These are phyloP conservation scores for Ustilago cynodontis DNA, from an alignment of 1,284 basidiomycete genomes.

Conservation along the genomic window DNA sequence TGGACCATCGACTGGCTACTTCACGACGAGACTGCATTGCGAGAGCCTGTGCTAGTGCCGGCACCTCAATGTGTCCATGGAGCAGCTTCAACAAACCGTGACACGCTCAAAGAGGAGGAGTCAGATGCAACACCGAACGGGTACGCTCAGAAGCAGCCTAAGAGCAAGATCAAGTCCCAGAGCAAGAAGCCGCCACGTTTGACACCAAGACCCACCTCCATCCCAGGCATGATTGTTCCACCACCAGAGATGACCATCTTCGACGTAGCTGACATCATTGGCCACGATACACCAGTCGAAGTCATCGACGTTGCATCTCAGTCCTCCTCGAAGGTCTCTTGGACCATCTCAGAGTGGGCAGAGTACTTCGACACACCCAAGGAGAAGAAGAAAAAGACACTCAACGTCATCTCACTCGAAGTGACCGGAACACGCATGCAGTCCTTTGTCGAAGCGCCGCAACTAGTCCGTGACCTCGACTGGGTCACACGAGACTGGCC, in stretches of 20 bases:
- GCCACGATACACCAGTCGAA: slow-evolving; percentile 56
- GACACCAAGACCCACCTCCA: slow-evolving; percentile 30
- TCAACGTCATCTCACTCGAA: slow-evolving; percentile 90
- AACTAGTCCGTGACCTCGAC: slow-evolving; percentile 80
- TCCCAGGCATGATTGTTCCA: slow-evolving; percentile 81
- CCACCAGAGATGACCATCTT: slow-evolving; percentile 77
- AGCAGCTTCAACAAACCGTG: not conserved
- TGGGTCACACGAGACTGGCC: slow-evolving; percentile 99
- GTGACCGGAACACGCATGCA: slow-evolving; percentile 82
- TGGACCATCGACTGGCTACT: slow-evolving; percentile 63
- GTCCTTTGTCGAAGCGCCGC: slow-evolving; percentile 83
- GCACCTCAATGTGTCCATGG: not conserved
- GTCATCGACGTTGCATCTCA: slow-evolving; percentile 70
- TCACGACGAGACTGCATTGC: slow-evolving; percentile 37
- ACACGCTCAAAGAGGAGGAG: slow-evolving; percentile 1
- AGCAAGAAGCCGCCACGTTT: slow-evolving; percentile 22
- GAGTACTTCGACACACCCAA: slow-evolving; percentile 82
- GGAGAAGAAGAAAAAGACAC: slow-evolving; percentile 76
- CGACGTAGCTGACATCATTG: slow-evolving; percentile 84
- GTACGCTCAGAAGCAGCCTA: not conserved
- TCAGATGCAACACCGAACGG: not conserved
- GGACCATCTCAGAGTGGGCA: slow-evolving; percentile 91
- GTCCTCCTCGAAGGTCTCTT: slow-evolving; percentile 71
- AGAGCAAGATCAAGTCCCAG: not conserved
- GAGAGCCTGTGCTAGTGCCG: slow-evolving; percentile 53